phyloP scores from a whole-genome alignment of 2,329 filamentous ascomycete genomes.

The Camillea tinctor region DNA sequence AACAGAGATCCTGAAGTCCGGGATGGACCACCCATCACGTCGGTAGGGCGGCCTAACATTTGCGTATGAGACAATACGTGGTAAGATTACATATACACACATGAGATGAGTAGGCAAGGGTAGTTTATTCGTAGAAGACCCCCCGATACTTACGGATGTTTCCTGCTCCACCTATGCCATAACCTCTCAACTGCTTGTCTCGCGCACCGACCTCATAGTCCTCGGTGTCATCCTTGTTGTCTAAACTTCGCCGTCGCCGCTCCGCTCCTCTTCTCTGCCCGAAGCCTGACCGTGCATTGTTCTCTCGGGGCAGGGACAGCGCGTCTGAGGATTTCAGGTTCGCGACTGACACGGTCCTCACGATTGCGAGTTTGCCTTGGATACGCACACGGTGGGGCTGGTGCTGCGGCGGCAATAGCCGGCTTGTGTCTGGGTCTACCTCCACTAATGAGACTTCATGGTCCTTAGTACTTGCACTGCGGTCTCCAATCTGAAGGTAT shows the following conservation, averaged over 20 bases:
- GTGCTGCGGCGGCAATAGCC: slow-evolving; percentile 29
- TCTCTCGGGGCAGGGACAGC: not conserved
- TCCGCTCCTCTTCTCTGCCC: not conserved
- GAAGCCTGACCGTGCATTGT: not conserved
- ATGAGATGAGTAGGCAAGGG: too few relatives aligned
- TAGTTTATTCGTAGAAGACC: not conserved
- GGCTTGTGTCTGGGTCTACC: slow-evolving; percentile 32
- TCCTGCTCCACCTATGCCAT: not conserved
- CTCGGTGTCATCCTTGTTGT: not conserved
- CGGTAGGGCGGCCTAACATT: not conserved
- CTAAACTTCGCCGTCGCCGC: not conserved
- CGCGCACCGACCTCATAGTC: not conserved
- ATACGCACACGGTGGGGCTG: slow-evolving; percentile 35
- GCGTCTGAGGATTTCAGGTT: slow-evolving; percentile 14
- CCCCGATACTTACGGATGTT: not conserved
- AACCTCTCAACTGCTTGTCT: not conserved
- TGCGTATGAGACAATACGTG: not conserved
- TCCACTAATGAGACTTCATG: not conserved
- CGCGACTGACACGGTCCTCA: slow-evolving; percentile 35
- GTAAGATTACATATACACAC: not conserved
- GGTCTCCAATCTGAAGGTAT: slow-evolving; percentile 24
- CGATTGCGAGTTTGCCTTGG: slow-evolving; percentile 36
- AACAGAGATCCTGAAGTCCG: not conserved
- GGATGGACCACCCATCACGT: not conserved
- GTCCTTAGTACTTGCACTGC: not conserved